Evolutionary conservation across 1,139 yeast species (phyloP).

Genomic region (Debaryomycetaceae sp.): DNA sequence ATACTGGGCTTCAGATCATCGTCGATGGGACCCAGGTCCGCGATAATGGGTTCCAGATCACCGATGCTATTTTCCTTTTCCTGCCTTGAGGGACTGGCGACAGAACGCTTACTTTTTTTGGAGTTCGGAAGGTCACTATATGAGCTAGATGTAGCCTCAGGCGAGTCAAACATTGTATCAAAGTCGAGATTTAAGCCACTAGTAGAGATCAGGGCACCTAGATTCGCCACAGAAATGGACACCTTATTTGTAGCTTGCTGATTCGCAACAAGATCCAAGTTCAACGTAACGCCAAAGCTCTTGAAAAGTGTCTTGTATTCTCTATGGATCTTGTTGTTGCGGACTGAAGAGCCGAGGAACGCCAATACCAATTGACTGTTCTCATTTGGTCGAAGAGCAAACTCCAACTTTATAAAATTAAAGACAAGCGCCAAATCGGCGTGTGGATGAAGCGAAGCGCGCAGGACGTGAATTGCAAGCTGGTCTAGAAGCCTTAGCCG

Average conservation of each 20-base stretch:
- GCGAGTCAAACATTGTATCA: conserved; percentile 5
- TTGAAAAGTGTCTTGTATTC: conserved; percentile 16
- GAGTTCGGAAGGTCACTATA: no score
- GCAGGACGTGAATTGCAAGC: conserved; percentile 19
- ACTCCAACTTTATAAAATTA: conserved; percentile 24
- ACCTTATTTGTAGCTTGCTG: conserved; percentile 10
- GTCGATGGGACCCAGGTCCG: no score
- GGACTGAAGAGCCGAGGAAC: conserved; percentile 20
- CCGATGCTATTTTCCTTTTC: neutral
- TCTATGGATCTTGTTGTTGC: conserved; percentile 8
- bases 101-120: no score
- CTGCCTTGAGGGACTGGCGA: no score
- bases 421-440: conserved; percentile 11
- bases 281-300: conserved; percentile 19
- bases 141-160: no score
- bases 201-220: conserved; percentile 12
- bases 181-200: conserved; percentile 19
- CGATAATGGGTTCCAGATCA: no score
- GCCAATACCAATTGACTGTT: conserved; percentile 14
- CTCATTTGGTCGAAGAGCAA: conserved; percentile 10
- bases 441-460: conserved; percentile 11
- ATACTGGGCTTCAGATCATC: no score
- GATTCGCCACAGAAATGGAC: conserved; percentile 8
- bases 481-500: conserved; percentile 17
- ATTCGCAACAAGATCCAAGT: conserved; percentile 15